A percentile compares a stretch with the other conserved stretches of the same genome.
These are phyloP conservation scores for Rhodotorula sp. DNA, from an alignment of 1,284 basidiomycete genomes.

Conservation along the genomic window DNA sequence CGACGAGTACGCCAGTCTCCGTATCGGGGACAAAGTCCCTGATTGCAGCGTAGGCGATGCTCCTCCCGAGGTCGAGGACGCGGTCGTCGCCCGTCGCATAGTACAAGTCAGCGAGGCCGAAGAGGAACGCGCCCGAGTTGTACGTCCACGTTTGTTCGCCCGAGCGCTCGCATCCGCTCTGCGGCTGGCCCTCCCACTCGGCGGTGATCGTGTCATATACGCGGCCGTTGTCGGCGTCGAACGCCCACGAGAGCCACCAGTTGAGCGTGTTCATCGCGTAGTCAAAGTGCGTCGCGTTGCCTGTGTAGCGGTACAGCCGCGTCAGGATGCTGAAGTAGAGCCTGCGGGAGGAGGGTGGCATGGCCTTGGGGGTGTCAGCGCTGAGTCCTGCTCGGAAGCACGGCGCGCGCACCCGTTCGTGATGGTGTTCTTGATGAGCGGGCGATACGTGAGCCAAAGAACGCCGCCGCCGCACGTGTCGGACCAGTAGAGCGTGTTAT, in stretches of 20 bases:
- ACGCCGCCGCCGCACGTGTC: conserved; percentile 40
- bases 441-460: conserved; percentile 38
- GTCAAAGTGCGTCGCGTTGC: conserved; percentile 26
- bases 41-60: conserved; percentile 35
- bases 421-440: conserved; percentile 36
- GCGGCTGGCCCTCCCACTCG: neutral
- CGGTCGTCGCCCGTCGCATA: conserved; percentile 28
- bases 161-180: neutral
- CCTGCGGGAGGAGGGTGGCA: neutral
- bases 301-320: conserved; percentile 35
- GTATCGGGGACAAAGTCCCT: conserved; percentile 25
- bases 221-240: conserved; percentile 25
- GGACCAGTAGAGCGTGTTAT: conserved; percentile 37
- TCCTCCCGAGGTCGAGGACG: conserved; percentile 28
- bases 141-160: conserved; percentile 34
- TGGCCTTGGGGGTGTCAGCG: no score
- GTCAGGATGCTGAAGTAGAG: conserved; percentile 34
- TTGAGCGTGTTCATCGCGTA: conserved; percentile 36
- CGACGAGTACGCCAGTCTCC: conserved; percentile 22
- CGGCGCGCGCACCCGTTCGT: conserved; percentile 30
- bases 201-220: conserved; percentile 32
- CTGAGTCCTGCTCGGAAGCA: neutral
- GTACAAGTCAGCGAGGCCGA: conserved; percentile 30
- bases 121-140: conserved; percentile 37
- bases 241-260: conserved; percentile 39